Evolutionary conservation across 1,139 yeast species (phyloP), one percentile per base, ranked within the genome.

Genomic region (Saccharomyces hybrid): DNA sequence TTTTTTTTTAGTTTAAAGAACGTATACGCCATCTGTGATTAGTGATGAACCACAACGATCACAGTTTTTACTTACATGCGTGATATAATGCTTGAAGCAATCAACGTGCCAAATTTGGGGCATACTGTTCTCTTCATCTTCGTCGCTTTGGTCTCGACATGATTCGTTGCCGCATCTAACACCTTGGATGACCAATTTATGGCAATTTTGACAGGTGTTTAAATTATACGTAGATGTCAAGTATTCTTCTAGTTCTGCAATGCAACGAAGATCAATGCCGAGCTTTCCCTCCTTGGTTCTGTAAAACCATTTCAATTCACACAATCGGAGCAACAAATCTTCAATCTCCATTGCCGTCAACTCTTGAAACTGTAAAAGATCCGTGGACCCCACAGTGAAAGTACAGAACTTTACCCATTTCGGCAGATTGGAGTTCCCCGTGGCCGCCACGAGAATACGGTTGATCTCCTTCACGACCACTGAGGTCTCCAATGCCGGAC

Each of bases 231-330:
- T 54, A 5, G 56, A 56, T 5, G 55, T 34, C n/a, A 68, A 50
- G 31, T 58, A 61, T n/a, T 65, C 67, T 47, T 64, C 63, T 50
- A 68, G 50, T 55, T 68, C 70, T 7, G 57, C 61, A 6, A 65
- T 44, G 28, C 61, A 56, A 27, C 63, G 56, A 25, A 66, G 46
- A 54, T 64, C 70, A 52, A 67, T 52, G 1, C 69, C 69, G 42
- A 61, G 55, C 32, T 56, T 57, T 3, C 70, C 71, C 6, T 56
- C 48, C 0, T 48, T 48, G 14, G 61, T 60, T 30, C 62, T 57
- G 53, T 61, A 64, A n/a, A 68, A 57, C 71, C 71, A 68, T 51
- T 65, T 65, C 25, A 56, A 28, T 28, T 59, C 64, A 42, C 65
- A 60, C 27, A 68, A 54, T 50, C 56, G 57, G 4, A 49, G 26